These are phyloP conservation scores for Leucoagaricus sp. DNA, from an alignment of 1,284 basidiomycete genomes.

Conservation along the genomic window DNA sequence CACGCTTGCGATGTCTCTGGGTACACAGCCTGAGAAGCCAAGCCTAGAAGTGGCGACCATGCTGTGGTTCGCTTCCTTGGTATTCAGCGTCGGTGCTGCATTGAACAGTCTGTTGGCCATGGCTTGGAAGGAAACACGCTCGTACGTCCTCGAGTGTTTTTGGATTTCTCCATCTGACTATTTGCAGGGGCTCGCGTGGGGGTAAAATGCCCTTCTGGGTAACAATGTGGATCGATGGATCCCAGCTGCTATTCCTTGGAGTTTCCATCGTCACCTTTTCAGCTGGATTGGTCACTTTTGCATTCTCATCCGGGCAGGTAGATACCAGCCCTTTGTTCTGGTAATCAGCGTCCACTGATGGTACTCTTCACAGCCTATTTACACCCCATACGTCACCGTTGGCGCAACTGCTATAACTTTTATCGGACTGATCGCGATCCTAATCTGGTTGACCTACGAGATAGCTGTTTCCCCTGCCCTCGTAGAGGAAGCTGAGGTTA, in stretches of 20 bases:
- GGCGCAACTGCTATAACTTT: conserved; percentile 11
- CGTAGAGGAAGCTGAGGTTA: background rate
- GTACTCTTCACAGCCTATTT: background rate
- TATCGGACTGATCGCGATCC: conserved; percentile 5
- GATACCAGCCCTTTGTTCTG: no score
- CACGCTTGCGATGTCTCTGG: conserved; percentile 66
- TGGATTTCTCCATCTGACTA: background rate
- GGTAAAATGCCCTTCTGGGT: conserved; percentile 78
- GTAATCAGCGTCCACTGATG: background rate
- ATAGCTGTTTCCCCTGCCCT: background rate
- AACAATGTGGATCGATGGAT: conserved; percentile 76
- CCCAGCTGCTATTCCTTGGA: conserved; percentile 71
- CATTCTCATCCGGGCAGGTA: no score
- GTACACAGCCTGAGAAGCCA: conserved; percentile 25
- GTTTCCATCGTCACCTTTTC: conserved; percentile 74
- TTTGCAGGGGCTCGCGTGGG: conserved; percentile 45
- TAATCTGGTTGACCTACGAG: conserved; percentile 9
- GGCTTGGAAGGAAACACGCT: conserved; percentile 79
- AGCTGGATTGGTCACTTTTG: conserved; percentile 64
- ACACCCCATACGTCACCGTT: conserved; percentile 8
- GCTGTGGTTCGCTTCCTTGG: conserved; percentile 74
- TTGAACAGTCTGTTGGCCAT: conserved; percentile 74
- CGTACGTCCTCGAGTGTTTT: conserved; percentile 46
- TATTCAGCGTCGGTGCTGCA: conserved; percentile 75
- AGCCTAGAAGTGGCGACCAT: conserved; percentile 53